phyloP scores from a whole-genome alignment of 2,329 filamentous ascomycete genomes.

The Anthostomella pinea region DNA sequence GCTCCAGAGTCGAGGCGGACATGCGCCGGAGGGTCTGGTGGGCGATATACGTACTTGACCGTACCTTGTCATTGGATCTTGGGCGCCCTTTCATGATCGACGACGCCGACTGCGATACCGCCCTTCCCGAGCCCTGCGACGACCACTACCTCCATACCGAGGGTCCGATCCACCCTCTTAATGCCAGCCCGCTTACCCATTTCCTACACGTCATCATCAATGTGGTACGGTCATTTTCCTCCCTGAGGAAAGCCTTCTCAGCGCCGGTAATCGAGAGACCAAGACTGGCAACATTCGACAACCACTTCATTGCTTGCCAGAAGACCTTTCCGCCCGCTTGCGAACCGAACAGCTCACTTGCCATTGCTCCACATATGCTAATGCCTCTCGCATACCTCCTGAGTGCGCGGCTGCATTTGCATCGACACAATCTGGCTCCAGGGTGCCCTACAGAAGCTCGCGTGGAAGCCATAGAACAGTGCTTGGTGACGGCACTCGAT shows the following conservation, averaged over 20 bases:
- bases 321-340: constrained; percentile 73
- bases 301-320: constrained; percentile 74
- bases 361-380: constrained; percentile 71
- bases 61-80: constrained; percentile 74
- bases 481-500: constrained; percentile 70
- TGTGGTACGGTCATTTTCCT: constrained; percentile 73
- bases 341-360: constrained; percentile 62
- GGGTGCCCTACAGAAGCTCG: constrained; percentile 64
- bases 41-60: constrained; percentile 87
- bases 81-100: constrained; percentile 79
- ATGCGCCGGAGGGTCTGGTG: constrained; percentile 91
- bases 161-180: constrained; percentile 51
- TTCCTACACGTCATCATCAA: constrained; percentile 78
- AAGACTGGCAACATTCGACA: constrained; percentile 75
- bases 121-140: constrained; percentile 74
- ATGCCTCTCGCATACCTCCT: constrained; percentile 76
- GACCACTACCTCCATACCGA: constrained; percentile 70
- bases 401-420: constrained; percentile 78
- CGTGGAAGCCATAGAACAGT: constrained; percentile 71
- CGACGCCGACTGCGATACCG: constrained; percentile 83
- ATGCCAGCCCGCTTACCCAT: constrained; percentile 58
- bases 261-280: constrained; percentile 63
- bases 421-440: constrained; percentile 83
- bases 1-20: constrained; percentile 75
- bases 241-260: constrained; percentile 68